Conservation (phyloP, 2,329 filamentous ascomycete genomes). For the Diaporthe velutina region DNA sequence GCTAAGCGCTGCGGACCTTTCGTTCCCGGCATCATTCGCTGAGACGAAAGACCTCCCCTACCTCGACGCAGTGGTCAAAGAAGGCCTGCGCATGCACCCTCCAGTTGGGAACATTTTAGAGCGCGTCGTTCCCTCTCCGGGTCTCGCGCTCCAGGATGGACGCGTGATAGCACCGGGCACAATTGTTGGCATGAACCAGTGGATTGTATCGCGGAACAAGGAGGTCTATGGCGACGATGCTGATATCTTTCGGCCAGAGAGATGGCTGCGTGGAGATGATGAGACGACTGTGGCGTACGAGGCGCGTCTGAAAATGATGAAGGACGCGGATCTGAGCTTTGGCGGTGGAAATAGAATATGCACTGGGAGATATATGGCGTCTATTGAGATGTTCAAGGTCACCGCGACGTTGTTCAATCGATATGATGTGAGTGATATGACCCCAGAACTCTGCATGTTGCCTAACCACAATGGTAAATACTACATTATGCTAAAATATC, state of each 20-base stretch:
- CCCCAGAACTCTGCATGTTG: neutral
- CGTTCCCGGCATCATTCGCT: neutral
- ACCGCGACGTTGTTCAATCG: constrained; percentile 32
- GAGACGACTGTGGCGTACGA: neutral
- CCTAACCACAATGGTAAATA: no score
- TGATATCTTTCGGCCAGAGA: constrained; percentile 6
- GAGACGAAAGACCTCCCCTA: neutral
- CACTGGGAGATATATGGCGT: neutral
- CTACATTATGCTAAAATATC: neutral
- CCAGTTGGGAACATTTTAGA: constrained; percentile 13
- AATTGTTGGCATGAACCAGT: constrained; percentile 24
- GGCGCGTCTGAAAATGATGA: constrained; percentile 3
- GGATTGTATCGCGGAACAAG: neutral
- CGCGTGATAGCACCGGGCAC: constrained; percentile 5
- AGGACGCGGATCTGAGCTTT: neutral
- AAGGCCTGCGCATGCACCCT: constrained; percentile 13
- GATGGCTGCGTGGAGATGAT: neutral
- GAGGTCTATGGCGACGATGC: neutral
- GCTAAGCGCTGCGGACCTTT: neutral
- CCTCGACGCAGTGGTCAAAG: constrained; percentile 6
- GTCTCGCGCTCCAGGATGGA: neutral
- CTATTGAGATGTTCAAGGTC: constrained; percentile 32
- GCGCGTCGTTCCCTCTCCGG: neutral
- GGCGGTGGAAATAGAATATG: constrained; percentile 8
- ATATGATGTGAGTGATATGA: constrained; percentile 26